These are phyloP conservation scores for Pichia nanzhaoensis DNA, from an alignment of 805 yeast genomes.

Conservation along the genomic window DNA sequence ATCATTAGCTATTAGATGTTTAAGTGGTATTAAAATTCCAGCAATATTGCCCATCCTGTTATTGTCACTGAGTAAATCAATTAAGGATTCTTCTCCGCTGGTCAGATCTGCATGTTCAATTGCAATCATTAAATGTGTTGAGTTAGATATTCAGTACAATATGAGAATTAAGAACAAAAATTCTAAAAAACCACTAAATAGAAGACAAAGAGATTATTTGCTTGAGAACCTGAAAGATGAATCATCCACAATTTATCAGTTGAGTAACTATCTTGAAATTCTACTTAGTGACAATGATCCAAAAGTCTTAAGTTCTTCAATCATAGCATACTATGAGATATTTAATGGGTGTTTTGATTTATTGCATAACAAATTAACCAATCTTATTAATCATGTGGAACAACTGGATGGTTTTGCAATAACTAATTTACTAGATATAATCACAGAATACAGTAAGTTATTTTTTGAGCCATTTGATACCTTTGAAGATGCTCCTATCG, in stretches of 20 bases:
- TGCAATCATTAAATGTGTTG: constrained; percentile 56
- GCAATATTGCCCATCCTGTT: constrained; percentile 75
- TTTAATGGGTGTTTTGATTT: constrained; percentile 54
- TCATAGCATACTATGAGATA: constrained; percentile 48
- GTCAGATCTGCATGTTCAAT: constrained; percentile 79
- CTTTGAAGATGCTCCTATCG: constrained; percentile 28
- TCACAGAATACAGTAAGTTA: constrained; percentile 58
- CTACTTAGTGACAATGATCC: constrained; percentile 62
- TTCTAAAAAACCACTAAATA: not conserved
- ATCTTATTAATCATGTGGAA: constrained; percentile 31
- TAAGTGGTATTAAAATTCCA: constrained; percentile 77
- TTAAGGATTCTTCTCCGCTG: constrained; percentile 62
- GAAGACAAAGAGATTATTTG: constrained; percentile 2
- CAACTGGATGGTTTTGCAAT: constrained; percentile 74
- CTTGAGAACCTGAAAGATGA: constrained; percentile 19
- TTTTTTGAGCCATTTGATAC: constrained; percentile 37
- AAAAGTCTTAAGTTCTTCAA: constrained; percentile 62
- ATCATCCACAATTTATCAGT: constrained; percentile 40
- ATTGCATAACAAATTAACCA: constrained; percentile 64
- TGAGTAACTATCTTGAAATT: constrained; percentile 42
- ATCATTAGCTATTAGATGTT: constrained; percentile 66
- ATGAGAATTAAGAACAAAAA: constrained; percentile 9
- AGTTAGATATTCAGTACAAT: constrained; percentile 27
- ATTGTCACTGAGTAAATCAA: constrained; percentile 62
- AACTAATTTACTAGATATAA: constrained; percentile 46